Evolutionary conservation across 306 rosid species (phyloP), one percentile per base, ranked within the genome.

Genomic region (Mucuna pruriens): DNA sequence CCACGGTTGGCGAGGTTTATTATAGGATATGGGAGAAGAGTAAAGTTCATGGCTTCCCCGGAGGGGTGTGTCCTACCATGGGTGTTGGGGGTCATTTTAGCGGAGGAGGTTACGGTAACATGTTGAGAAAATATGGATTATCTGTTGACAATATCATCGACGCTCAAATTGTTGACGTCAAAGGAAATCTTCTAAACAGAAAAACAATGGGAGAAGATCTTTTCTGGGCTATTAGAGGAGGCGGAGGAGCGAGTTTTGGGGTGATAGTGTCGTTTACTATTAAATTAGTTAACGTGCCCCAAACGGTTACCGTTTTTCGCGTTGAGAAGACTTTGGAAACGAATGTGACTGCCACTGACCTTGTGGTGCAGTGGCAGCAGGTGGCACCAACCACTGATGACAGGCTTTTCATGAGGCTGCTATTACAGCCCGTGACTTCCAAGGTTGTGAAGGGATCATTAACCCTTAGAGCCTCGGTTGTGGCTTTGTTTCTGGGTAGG

Each of bases 191-290:
- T 58, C 71, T 85, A 1, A n/a, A 82, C 48, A 78, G 84, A 17
- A 13, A 72, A 26, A 46, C 70, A 0, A 85, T 85, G 88, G 88
- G 88, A 1, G 88, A 85, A 15, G 88, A 85, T 66, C 62, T 82
- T 0, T 85, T 85, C 19, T 85, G 88, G 88, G 88, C 88, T 15
- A 73, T 85, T 4, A 40, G 34, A 57, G 88, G 88, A 5, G 88
- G 88, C 2, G 88, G 88, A 2, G 87, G 87, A 11, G 87, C 46
- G 0, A 76, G 84, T 48, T 85, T 82, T 34, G 86, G 88, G 1
- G 86, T 85, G 1, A 36, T 85, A 4, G 7, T 85, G 10, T 82
- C 86, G 1, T 85, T 60, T 20, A 82, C 86, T 0, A 19, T 85
- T 7, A 78, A 82, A 1, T 7, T 85, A 19, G 86, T 85, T 23